Conservation (phyloP, 495 filamentous ascomycete species). For the Usnea hakonensis region DNA sequence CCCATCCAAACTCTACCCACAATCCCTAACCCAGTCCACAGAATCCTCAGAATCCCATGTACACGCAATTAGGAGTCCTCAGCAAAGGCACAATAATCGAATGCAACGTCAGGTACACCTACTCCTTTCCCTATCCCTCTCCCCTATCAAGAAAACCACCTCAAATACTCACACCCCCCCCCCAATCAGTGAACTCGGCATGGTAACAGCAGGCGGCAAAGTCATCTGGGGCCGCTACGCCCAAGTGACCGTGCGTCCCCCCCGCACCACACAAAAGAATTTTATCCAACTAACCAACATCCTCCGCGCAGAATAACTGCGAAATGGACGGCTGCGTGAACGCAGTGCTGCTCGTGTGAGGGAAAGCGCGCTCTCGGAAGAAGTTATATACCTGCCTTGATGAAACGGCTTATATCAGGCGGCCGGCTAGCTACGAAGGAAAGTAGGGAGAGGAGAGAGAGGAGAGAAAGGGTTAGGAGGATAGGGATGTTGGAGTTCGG, state of each 20-base stretch:
- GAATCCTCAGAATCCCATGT: conserved; percentile 31
- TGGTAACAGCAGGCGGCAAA: conserved; percentile 89
- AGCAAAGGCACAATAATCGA: conserved; percentile 94
- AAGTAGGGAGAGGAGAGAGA: too few species aligned
- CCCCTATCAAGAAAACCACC: neutral
- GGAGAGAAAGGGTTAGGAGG: too few species aligned
- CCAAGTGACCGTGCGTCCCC: conserved; percentile 45
- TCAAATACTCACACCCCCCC: neutral
- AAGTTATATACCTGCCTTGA: neutral
- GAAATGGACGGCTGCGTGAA: conserved; percentile 79
- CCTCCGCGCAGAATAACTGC: conserved; percentile 62
- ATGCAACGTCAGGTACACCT: conserved; percentile 66
- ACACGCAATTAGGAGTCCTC: conserved; percentile 87
- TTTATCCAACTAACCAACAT: neutral
- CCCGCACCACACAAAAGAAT: neutral
- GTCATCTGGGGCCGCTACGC: conserved; percentile 87
- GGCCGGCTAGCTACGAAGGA: too few species aligned
- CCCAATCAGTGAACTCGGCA: conserved; percentile 56
- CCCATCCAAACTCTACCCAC: neutral
- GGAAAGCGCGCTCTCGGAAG: neutral
- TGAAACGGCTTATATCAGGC: too few species aligned
- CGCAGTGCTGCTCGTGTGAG: conserved; percentile 37
- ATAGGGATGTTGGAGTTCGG: too few species aligned
- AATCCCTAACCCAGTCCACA: neutral
- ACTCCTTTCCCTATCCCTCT: neutral